A percentile compares a stretch with the other conserved stretches of the same genome.
These are phyloP conservation scores for Paecilomyces dactylethromorphus DNA, from an alignment of 2,329 filamentous ascomycete genomes.

Conservation along the genomic window DNA sequence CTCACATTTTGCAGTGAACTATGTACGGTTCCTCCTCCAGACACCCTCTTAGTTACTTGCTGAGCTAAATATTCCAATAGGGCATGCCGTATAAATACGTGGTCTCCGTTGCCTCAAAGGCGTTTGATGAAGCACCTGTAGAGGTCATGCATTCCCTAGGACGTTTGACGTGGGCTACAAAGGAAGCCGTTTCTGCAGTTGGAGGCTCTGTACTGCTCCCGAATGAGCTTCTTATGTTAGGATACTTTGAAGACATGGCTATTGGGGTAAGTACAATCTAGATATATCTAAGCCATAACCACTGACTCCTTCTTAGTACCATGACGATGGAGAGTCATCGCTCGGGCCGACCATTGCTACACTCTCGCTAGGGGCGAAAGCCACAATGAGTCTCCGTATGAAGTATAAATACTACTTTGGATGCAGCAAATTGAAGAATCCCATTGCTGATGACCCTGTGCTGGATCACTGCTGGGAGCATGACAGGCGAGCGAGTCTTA, in stretches of 20 bases:
- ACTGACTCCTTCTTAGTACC: constrained; percentile 35
- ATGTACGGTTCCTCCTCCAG: constrained; percentile 23
- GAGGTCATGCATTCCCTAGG: constrained; percentile 41
- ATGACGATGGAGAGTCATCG: constrained; percentile 53
- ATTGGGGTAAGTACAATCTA: constrained; percentile 38
- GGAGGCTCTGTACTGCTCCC: constrained; percentile 31
- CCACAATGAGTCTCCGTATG: constrained; percentile 50
- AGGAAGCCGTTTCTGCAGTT: constrained; percentile 26
- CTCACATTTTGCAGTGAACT: constrained; percentile 45
- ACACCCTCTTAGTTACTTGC: neutral
- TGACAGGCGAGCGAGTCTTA: constrained; percentile 17
- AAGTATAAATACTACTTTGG: constrained; percentile 44
- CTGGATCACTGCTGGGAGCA: constrained; percentile 22
- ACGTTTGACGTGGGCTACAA: constrained; percentile 49
- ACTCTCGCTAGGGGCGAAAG: constrained; percentile 46
- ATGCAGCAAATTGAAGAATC: constrained; percentile 9
- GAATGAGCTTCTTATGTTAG: constrained; percentile 51
- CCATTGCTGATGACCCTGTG: constrained; percentile 22
- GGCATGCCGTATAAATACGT: constrained; percentile 57
- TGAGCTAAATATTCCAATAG: constrained; percentile 17
- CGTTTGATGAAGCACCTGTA: constrained; percentile 35
- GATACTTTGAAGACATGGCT: constrained; percentile 50
- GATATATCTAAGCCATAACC: neutral
- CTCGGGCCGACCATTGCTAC: constrained; percentile 53
- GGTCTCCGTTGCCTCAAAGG: constrained; percentile 40